Conservation (phyloP, 2,329 filamentous ascomycete genomes). For the Paecilomyces formosus region DNA sequence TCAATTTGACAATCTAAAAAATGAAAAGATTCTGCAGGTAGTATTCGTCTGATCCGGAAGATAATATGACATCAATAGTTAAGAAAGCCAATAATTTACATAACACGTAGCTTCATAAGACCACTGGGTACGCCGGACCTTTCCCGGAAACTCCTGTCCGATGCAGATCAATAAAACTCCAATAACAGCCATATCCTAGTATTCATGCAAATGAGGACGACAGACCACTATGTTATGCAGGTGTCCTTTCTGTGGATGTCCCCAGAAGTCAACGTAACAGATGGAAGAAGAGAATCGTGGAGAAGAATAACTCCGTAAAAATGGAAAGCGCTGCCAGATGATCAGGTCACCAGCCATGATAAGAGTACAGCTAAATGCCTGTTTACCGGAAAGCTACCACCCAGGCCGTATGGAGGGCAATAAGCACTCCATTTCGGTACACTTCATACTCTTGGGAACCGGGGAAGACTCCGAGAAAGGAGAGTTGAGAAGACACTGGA, state of each 20-base stretch:
- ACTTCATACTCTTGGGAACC: no score
- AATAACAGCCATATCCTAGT: not conserved
- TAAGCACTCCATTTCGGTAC: no score
- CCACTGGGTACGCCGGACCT: not conserved
- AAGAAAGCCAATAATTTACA: not conserved
- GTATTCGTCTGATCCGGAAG: not conserved
- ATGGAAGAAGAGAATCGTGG: no score
- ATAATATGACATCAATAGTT: not conserved
- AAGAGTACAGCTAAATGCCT: no score
- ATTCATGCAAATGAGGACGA: not conserved
- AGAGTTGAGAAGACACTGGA: not conserved
- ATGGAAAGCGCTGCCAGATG: no score
- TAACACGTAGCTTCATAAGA: not conserved
- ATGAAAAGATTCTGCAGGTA: not conserved
- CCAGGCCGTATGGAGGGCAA: no score
- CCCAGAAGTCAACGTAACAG: no score
- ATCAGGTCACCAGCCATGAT: no score
- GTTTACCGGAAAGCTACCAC: no score
- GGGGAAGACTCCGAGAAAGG: not conserved
- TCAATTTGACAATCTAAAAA: not conserved
- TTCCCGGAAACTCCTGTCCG: not conserved
- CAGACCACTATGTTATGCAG: not conserved
- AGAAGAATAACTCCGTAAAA: no score
- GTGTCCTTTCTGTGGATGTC: no score
- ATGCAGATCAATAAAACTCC: not conserved